Base-by-base conservation (phyloP, 2,329 filamentous ascomycete genomes). In the Trichoderma cornu-damae region DNA sequence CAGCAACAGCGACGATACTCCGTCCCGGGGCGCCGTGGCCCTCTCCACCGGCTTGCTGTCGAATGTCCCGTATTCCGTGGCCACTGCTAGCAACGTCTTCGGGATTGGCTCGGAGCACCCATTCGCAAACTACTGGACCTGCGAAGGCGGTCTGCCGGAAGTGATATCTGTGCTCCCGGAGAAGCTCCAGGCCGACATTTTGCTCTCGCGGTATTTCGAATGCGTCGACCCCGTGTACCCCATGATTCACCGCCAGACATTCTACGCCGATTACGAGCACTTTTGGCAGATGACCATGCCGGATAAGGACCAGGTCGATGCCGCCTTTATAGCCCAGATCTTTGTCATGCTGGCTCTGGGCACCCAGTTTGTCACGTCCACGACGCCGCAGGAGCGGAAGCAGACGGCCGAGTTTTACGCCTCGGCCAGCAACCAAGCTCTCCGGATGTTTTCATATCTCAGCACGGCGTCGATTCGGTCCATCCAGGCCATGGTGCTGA, bases 41-140 rank as follows among this genome's bases (percentile, higher is more conserved):
- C 74, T 79, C 12, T 84, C 81, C 3, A 82, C 77, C 6, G 82
- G 82, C 18, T 76, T 90, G 9, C 76, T 91, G 44, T 89, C 87
- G 50, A 85, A 89, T 65, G 80, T 90, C 2, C 86, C 88, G 0
- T 88, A 87, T 67, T 87, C 87, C 0, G 78, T 82, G 40, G 82
- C 86, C 8, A 84, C 84, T 6, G 85, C 86, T 1, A 89, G 86
- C 56, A 90, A 89, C 62, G 86, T 91, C 56, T 92, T 92, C 67
- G 88, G 88, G n/a, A 84, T 90, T 61, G 88, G 87, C 12, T 85
- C 86, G 0, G 86, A 90, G 67, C 87, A 90, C 67, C 88, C 87
- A 0, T 91, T 91, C 67, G 85, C 87, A 65, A 92, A 92, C 67
- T 92, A 92, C 70, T 93, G 89, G 89, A 92, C 88, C 2, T 89